Evolutionary conservation across 345 rosid genomes (phyloP), one percentile per base, ranked within the genome.

Genomic region (Gynandropsis gynandra): DNA sequence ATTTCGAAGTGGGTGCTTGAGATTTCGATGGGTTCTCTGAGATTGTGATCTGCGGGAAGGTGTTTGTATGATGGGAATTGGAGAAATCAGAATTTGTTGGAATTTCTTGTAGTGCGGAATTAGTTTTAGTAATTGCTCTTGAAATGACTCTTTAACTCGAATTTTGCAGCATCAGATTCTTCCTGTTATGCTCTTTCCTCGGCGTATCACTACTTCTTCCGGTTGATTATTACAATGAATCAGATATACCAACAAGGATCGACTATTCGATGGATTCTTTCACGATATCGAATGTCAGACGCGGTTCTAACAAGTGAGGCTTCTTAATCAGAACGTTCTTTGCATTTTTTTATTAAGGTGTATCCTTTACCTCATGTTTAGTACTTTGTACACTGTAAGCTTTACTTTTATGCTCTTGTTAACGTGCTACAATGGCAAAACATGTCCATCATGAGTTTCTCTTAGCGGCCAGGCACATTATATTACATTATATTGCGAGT

Each of bases 141-240:
- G 10, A n/a, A 13, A 18, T 15, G 9, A n/a, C 10, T 42, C 47
- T 16, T 42, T 42, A 8, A 3, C 11, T 13, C 19, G 33, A 8
- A 16, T 27, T 50, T 57, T 70, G 67, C 78, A 86, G 95, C 4
- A 83, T 77, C 58, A 77, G 75, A 20, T 87, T 87, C 79, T 87
- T 90, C 40, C 21, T 72, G n/a, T 68, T 82, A 50, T 72, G 85
- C 62, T 83, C 89, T 9, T 40, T 80, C 34, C 47, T 87, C 58
- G 98, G 95, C 21, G 56, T 76, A 58, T 59, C 75, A 54, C 48
- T 84, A 20, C 89, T 87, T 63, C 76, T 84, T 40, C 98, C 98
- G 1, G 64, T 90, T 47, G 83, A 87, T 64, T 87, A 75, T 46
- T 71, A 68, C 44, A 80, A 69, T 24, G 86, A 72, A 42, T 70